Conservation (phyloP, 1,284 basidiomycete genomes). For the Phellopilus nigrolimitatus region DNA sequence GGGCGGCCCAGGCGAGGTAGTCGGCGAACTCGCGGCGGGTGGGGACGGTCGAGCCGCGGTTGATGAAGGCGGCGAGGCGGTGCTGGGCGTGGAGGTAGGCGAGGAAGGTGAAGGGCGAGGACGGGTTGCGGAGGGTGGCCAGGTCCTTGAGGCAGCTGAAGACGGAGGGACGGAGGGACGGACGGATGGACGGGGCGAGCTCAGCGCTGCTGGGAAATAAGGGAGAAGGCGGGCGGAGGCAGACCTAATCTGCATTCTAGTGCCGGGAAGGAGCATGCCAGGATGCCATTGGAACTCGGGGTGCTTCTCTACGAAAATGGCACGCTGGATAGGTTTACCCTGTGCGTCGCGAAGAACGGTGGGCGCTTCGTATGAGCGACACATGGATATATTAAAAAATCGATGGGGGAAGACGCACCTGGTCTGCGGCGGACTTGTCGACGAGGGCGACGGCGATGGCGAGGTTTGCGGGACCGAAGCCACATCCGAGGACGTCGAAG, state of each 20-base stretch:
- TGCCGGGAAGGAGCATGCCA: conserved; percentile 52
- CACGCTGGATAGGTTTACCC: conserved; percentile 29
- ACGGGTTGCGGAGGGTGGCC: conserved; percentile 51
- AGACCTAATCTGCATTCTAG: conserved; percentile 56
- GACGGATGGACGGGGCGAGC: too few species aligned
- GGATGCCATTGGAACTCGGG: conserved; percentile 51
- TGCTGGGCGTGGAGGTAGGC: conserved; percentile 49
- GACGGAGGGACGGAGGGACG: too few species aligned
- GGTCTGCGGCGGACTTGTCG: conserved; percentile 31
- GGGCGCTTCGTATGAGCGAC: background rate
- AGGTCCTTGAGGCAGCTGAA: conserved; percentile 55
- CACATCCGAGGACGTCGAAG: conserved; percentile 52
- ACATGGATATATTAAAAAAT: background rate
- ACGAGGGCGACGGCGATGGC: conserved; percentile 52
- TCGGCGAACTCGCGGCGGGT: conserved; percentile 46
- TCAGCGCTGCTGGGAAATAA: conserved; percentile 19
- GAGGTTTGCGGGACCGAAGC: conserved; percentile 57
- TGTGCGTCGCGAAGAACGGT: background rate
- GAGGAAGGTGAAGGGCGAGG: conserved; percentile 54
- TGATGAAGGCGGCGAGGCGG: conserved; percentile 44
- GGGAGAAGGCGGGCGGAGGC: background rate
- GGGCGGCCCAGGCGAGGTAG: conserved; percentile 53
- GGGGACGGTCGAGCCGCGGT: conserved; percentile 33
- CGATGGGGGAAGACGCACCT: conserved; percentile 5
- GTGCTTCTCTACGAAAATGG: conserved; percentile 50